Conservation (phyloP, 495 filamentous ascomycete species). For the Rostrohypoxylon terebratum region DNA sequence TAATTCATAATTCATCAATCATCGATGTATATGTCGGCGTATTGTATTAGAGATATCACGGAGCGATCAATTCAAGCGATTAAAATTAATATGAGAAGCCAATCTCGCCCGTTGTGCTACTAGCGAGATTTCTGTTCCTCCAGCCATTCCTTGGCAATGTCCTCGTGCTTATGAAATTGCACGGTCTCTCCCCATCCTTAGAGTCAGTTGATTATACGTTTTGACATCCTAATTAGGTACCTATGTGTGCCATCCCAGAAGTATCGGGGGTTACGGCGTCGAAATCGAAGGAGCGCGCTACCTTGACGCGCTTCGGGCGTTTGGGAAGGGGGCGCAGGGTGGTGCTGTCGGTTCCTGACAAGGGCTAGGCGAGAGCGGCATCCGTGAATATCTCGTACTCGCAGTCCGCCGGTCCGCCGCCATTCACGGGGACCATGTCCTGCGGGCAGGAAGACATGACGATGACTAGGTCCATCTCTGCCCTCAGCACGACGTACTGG, state of each 20-base stretch:
- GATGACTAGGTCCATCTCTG: not conserved
- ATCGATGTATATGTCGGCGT: not conserved
- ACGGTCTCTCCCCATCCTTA: not conserved
- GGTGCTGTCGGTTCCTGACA: not conserved
- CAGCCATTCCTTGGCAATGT: not conserved
- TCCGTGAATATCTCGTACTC: not conserved
- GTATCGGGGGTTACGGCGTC: not conserved
- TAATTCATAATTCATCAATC: conserved; percentile 4
- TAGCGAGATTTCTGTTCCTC: not conserved
- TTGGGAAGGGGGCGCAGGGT: not conserved
- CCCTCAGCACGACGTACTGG: not conserved
- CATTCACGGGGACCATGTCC: not conserved
- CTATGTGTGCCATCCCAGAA: not conserved
- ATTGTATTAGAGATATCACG: not conserved
- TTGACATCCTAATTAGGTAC: not conserved
- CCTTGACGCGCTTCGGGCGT: not conserved
- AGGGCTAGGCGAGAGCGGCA: not conserved
- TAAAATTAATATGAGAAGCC: not conserved
- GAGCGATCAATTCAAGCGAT: not conserved
- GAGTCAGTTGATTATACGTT: not conserved
- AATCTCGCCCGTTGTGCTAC: not conserved
- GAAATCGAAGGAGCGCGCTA: not conserved
- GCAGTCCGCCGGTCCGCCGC: not conserved
- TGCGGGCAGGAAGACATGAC: not conserved
- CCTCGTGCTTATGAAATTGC: not conserved